A percentile compares a stretch with the other conserved stretches of the same genome.
phyloP scores from a whole-genome alignment of 805 yeast genomes.

The Nakazawaea populi region DNA sequence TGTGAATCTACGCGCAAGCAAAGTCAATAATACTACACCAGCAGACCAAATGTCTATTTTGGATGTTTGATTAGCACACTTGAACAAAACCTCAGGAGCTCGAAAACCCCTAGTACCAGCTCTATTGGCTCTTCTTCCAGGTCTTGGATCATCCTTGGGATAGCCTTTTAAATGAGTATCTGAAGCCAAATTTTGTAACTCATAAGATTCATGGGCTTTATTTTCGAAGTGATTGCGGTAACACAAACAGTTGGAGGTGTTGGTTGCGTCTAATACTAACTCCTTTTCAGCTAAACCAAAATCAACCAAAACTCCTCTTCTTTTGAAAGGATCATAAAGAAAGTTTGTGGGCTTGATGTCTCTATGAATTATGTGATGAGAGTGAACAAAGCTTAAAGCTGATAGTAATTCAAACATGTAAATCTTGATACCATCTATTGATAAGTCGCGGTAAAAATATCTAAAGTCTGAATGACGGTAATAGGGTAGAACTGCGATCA shows the following conservation, averaged over 20 bases:
- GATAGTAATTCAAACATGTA: slow-evolving; percentile 77
- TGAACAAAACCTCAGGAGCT: slow-evolving; percentile 88
- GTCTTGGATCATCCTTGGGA: slow-evolving; percentile 81
- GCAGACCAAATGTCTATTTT: slow-evolving; percentile 91
- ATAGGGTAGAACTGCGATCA: slow-evolving; percentile 86
- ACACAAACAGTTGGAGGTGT: slow-evolving; percentile 51
- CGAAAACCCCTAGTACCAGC: slow-evolving; percentile 96
- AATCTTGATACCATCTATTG: slow-evolving; percentile 70
- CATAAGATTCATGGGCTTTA: slow-evolving; percentile 25
- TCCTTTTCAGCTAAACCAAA: slow-evolving; percentile 85
- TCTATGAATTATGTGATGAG: slow-evolving; percentile 79
- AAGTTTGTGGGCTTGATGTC: slow-evolving; percentile 82
- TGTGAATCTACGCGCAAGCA: slow-evolving; percentile 79
- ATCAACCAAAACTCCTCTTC: slow-evolving; percentile 81
- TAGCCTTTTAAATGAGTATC: slow-evolving; percentile 54
- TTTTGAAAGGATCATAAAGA: slow-evolving; percentile 57
- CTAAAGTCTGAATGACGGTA: slow-evolving; percentile 89
- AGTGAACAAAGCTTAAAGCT: slow-evolving; percentile 73
- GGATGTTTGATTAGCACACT: slow-evolving; percentile 77
- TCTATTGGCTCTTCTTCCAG: slow-evolving; percentile 89
- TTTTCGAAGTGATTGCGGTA: slow-evolving; percentile 10
- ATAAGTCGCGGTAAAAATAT: slow-evolving; percentile 74
- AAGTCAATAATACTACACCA: slow-evolving; percentile 78
- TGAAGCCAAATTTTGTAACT: slow-evolving; percentile 24
- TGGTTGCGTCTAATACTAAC: slow-evolving; percentile 18